These are phyloP conservation scores for Friedmanniomyces simplex DNA, from an alignment of 495 filamentous ascomycete species.

Conservation along the genomic window DNA sequence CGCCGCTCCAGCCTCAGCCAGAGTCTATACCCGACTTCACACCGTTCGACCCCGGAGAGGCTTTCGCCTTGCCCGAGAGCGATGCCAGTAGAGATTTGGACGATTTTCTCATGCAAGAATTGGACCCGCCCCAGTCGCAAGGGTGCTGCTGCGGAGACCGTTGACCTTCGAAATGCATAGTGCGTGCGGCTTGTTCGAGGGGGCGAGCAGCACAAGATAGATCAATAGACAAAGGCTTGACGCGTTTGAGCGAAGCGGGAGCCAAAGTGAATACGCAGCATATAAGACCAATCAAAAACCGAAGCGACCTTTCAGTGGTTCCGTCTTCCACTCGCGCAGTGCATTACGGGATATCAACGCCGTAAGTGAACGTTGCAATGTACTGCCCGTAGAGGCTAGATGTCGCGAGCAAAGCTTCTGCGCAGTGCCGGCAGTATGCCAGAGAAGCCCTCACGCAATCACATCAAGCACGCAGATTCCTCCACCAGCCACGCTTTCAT, in stretches of 20 bases:
- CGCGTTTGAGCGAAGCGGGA: no score
- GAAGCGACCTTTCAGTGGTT: no score
- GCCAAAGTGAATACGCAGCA: no score
- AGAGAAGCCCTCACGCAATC: not conserved
- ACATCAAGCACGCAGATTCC: constrained; percentile 17
- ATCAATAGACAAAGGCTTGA: no score
- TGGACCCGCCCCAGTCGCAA: not conserved
- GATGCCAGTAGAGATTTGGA: constrained; percentile 5
- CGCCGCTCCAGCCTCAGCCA: not conserved
- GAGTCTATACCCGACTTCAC: constrained; percentile 1
- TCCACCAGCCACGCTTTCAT: constrained; percentile 19
- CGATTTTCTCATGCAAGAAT: constrained; percentile 12
- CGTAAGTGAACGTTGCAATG: no score
- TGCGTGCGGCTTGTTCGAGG: not conserved
- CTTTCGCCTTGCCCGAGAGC: constrained; percentile 1
- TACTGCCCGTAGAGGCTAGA: no score
- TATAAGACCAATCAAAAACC: no score
- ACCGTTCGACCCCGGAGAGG: constrained; percentile 4
- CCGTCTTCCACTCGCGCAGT: no score
- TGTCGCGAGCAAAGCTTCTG: not conserved
- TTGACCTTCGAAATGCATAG: not conserved
- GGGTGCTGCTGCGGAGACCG: constrained; percentile 9
- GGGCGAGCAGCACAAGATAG: not conserved
- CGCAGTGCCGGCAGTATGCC: not conserved
- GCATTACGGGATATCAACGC: no score